A percentile compares a stretch with the other conserved stretches of the same genome.
These are phyloP conservation scores for Selaginella moellendorffii DNA, from an alignment of 75 land plant genomes.

Conservation along the genomic window DNA sequence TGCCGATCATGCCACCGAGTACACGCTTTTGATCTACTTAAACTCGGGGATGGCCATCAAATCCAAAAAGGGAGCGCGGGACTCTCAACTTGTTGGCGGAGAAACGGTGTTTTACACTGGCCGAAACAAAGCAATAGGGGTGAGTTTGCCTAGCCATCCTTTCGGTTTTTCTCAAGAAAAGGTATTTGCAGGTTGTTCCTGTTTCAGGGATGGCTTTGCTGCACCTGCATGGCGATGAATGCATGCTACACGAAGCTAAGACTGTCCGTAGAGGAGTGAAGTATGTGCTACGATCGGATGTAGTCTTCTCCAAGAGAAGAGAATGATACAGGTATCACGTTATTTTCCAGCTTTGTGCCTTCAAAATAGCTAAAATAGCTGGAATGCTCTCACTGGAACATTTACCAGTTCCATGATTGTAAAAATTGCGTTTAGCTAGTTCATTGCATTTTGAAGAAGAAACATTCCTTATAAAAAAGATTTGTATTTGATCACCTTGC, in stretches of 20 bases:
- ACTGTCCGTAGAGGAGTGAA: constrained; percentile 57
- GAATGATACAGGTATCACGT: no score
- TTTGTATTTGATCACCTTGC: no score
- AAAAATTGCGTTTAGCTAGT: no score
- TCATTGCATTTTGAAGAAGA: no score
- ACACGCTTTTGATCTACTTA: constrained; percentile 70
- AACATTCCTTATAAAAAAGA: no score
- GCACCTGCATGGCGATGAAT: constrained; percentile 71
- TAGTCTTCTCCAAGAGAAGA: no score
- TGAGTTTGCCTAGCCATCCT: constrained; percentile 48
- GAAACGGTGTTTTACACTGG: constrained; percentile 70
- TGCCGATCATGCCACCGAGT: constrained; percentile 44
- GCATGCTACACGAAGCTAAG: constrained; percentile 82
- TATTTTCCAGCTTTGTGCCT: no score
- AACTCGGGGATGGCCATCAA: constrained; percentile 35
- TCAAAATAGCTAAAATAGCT: no score
- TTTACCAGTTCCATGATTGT: no score
- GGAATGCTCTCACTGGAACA: no score
- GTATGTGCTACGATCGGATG: constrained; percentile 86
- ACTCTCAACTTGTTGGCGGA: constrained; percentile 46
- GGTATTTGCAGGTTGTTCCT: constrained; percentile 47
- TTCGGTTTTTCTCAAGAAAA: background rate
- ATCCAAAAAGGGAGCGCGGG: constrained; percentile 9
- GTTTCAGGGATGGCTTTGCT: constrained; percentile 81
- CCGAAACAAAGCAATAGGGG: no score